Conservation (phyloP, 495 filamentous ascomycete species). For the Pyrenula aspistea region DNA sequence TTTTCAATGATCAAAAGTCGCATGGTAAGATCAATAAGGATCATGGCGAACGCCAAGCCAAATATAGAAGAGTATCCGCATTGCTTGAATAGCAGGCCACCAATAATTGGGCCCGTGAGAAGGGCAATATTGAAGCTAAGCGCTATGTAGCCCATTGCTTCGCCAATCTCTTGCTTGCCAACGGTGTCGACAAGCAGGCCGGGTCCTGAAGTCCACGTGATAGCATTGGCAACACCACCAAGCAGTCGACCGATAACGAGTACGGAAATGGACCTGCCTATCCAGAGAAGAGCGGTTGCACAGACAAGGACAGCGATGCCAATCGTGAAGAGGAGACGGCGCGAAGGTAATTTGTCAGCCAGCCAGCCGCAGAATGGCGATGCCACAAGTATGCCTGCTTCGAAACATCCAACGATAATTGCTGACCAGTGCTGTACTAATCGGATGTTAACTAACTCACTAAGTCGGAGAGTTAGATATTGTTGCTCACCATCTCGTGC, state of each 20-base stretch:
- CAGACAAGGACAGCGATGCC: background rate
- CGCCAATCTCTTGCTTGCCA: background rate
- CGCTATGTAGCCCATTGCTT: background rate
- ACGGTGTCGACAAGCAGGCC: background rate
- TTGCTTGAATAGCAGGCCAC: background rate
- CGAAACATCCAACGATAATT: background rate
- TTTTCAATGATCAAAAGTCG: background rate
- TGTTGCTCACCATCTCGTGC: background rate
- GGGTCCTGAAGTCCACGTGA: background rate
- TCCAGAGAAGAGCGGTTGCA: background rate
- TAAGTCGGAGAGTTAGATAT: background rate
- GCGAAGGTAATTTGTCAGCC: background rate
- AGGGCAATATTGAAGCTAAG: background rate
- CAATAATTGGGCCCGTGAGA: background rate
- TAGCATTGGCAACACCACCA: background rate
- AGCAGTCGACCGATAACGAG: background rate
- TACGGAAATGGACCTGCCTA: background rate
- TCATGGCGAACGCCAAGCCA: background rate
- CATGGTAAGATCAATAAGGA: background rate
- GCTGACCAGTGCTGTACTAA: background rate
- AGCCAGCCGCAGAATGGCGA: background rate
- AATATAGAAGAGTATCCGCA: background rate
- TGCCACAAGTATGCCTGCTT: background rate
- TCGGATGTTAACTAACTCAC: background rate
- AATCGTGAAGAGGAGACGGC: background rate